Evolutionary conservation across 108 stramenopile genomes (phyloP).

Genomic region (Nitzschia sp.): DNA sequence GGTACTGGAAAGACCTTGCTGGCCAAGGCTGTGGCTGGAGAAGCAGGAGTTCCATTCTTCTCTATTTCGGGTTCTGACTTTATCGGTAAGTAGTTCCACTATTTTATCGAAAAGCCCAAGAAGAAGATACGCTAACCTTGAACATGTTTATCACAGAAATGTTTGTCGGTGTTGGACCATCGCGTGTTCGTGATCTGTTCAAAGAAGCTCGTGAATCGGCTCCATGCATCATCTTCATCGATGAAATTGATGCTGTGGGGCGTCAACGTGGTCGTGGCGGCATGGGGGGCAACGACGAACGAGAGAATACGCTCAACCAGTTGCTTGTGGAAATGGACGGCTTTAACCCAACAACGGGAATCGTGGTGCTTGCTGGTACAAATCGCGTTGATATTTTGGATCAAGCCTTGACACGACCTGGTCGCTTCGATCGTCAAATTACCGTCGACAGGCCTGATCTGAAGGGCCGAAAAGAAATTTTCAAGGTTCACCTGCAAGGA

Average conservation of each 20-base stretch:
- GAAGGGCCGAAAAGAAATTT: slow-evolving; percentile 78
- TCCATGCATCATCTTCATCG: slow-evolving; percentile 98
- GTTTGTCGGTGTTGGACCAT: slow-evolving; percentile 95
- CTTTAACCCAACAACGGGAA: slow-evolving; percentile 76
- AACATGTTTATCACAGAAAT: slow-evolving; percentile 74
- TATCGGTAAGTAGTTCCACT: slow-evolving; percentile 75
- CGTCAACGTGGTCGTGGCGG: slow-evolving; percentile 76
- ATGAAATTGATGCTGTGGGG: slow-evolving; percentile 98
- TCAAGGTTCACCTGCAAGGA: slow-evolving; percentile 77
- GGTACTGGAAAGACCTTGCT: slow-evolving; percentile 98
- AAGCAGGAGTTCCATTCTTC: slow-evolving; percentile 96
- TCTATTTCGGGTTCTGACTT: slow-evolving; percentile 93
- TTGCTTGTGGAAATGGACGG: slow-evolving; percentile 94
- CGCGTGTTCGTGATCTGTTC: slow-evolving; percentile 95
- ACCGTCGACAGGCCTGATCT: slow-evolving; percentile 86
- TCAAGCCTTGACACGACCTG: slow-evolving; percentile 88
- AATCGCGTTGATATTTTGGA: slow-evolving; percentile 93
- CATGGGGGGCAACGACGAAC: slow-evolving; percentile 88
- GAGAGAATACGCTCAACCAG: slow-evolving; percentile 93
- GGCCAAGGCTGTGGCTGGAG: slow-evolving; percentile 98
- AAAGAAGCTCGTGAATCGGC: slow-evolving; percentile 84
- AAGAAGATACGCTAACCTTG: too few species aligned
- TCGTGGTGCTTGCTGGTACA: slow-evolving; percentile 92
- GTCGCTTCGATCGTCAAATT: slow-evolving; percentile 93
- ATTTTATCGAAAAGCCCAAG: too few species aligned